Evolutionary conservation across 129 eudicot genomes (phyloP), one percentile per base, ranked within the genome.

Genomic region (Flaveria ramosissima): DNA sequence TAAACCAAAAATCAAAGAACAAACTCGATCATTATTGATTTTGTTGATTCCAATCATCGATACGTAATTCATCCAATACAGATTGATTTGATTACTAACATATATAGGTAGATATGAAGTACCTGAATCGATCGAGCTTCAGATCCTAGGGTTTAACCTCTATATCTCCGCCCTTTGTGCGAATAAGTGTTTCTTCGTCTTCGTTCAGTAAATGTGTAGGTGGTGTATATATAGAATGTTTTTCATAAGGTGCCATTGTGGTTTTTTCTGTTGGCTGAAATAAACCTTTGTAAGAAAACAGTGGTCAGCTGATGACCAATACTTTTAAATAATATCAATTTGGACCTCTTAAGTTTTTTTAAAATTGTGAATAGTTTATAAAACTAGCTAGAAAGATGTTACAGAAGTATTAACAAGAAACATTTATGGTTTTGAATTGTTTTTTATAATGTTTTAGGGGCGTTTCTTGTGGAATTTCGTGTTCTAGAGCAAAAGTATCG

Each of bases 171-270:
- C 65, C 64, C 69, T 59, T 16, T 23, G 73, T 61, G 39, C 56
- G 60, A 72, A 39, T 16, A 73, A 72, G 57, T 72, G 68, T 42
- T 71, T 70, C 60, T n/a, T 70, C 82, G 17, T 56, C 61, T 59
- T 73, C 57, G 59, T 71, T 75, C 55, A 71, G 59, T 72, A 9
- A 71, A 15, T 72, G 73, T 10, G n/a, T 4, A 9, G 60, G 46
- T 72, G 67, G 83, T 62, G 62, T 79, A 63, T 27, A 79, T 79
- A 62, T 39, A 52, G 56, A 48, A 13, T 30, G 10, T 7, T 41
- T 79, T 79, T 32, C 73, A 41, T 42, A 15, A 79, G 6, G 52
- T 8, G 17, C 72, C 78, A 71, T 42, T 71, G 19, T 9, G 53
- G 72, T 61, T 79, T 71, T 61, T 21, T 47, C 7, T 20, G 10